A percentile compares a stretch with the other conserved stretches of the same genome.
phyloP scores from a whole-genome alignment of 148 eudicot genomes.

The Vaccinium myrtillus region DNA sequence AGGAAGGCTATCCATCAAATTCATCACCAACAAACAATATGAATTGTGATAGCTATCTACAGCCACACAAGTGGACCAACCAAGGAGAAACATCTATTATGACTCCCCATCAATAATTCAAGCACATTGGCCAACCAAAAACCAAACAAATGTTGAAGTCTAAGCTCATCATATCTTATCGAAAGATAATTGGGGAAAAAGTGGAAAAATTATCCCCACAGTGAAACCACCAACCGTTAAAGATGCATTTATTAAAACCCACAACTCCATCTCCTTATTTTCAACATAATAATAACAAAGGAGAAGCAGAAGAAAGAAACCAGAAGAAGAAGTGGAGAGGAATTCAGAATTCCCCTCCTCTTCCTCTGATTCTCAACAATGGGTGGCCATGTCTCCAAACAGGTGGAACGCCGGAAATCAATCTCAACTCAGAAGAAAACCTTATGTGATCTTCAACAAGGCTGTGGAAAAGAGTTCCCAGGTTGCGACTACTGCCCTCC shows the following conservation, averaged over 20 bases:
- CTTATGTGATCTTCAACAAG: slow-evolving; percentile 44
- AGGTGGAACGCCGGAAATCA: slow-evolving; percentile 46
- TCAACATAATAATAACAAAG: background rate
- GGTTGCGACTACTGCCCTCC: slow-evolving; percentile 60
- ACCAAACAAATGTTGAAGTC: slow-evolving; percentile 11
- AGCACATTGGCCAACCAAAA: slow-evolving; percentile 23
- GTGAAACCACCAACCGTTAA: slow-evolving; percentile 6
- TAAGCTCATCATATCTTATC: background rate
- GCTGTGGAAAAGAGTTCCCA: slow-evolving; percentile 59
- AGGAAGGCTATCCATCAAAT: background rate
- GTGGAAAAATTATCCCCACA: background rate
- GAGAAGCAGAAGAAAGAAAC: background rate
- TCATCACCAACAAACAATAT: background rate
- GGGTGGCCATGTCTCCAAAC: slow-evolving; percentile 73
- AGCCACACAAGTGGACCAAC: slow-evolving; percentile 46
- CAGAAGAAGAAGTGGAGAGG: slow-evolving; percentile 3
- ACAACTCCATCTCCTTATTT: background rate
- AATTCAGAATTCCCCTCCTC: slow-evolving; percentile 9
- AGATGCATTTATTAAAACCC: slow-evolving; percentile 18
- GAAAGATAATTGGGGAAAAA: background rate
- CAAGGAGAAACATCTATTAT: slow-evolving; percentile 20
- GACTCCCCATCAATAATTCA: slow-evolving; percentile 33
- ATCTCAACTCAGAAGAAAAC: slow-evolving; percentile 49
- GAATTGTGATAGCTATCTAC: slow-evolving; percentile 1
- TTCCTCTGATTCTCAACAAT: slow-evolving; percentile 30